These are phyloP conservation scores for Ulota crispa DNA, from an alignment of 225 moss, liverwort and hornwort species.

Conservation along the genomic window DNA sequence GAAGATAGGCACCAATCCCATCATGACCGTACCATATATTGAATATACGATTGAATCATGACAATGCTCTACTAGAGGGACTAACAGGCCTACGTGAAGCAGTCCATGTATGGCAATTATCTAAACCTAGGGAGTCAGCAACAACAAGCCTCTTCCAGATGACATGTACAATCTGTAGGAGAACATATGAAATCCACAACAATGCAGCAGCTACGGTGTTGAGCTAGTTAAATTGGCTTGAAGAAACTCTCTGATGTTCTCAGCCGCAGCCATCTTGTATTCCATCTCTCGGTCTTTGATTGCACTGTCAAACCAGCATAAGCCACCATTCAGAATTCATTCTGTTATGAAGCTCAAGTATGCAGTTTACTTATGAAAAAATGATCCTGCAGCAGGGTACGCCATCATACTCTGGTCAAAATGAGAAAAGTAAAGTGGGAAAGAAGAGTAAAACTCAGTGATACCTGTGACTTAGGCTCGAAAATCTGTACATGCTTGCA, in stretches of 20 bases:
- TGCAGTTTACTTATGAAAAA: not conserved
- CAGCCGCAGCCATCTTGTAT: constrained; percentile 46
- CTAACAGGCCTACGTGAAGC: not conserved
- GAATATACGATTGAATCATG: constrained; percentile 22
- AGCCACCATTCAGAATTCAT: constrained; percentile 8
- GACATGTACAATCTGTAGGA: not conserved
- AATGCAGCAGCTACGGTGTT: constrained; percentile 52
- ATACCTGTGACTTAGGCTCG: constrained; percentile 73
- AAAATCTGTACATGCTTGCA: constrained; percentile 83
- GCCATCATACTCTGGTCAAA: constrained; percentile 31
- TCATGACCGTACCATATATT: not conserved
- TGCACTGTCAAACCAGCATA: constrained; percentile 36
- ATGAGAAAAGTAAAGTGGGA: constrained; percentile 31
- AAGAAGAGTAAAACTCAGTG: not conserved
- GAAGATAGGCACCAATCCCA: not conserved
- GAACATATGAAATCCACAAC: not conserved
- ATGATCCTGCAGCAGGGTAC: not conserved
- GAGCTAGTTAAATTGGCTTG: constrained; percentile 43
- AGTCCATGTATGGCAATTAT: constrained; percentile 15
- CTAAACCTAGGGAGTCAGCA: not conserved
- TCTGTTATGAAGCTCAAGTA: constrained; percentile 10
- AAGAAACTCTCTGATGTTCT: constrained; percentile 43
- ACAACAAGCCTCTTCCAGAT: constrained; percentile 18
- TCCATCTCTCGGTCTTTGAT: constrained; percentile 55
- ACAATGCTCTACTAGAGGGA: not conserved